These are phyloP conservation scores for Lactuca saligna DNA, from an alignment of 129 eudicot species.

Conservation along the genomic window DNA sequence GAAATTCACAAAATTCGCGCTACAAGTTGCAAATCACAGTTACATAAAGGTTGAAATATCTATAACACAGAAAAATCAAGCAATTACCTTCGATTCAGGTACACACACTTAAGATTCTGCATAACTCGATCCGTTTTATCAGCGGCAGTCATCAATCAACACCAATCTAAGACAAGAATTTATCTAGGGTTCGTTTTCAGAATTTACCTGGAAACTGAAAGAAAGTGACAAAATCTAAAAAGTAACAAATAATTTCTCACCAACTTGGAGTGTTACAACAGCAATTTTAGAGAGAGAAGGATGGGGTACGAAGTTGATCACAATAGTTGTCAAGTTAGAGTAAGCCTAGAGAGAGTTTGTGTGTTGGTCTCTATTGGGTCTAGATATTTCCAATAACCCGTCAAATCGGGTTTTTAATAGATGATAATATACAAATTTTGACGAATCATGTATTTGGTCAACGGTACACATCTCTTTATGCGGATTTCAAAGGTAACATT, in stretches of 20 bases:
- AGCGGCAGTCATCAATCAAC: constrained; percentile 10
- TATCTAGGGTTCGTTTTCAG: constrained; percentile 9
- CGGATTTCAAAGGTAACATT: no score
- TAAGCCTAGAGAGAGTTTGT: not conserved
- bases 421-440: no score
- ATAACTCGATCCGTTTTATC: constrained; percentile 7
- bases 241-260: constrained; percentile 10
- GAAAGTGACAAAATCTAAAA: not conserved
- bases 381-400: not conserved
- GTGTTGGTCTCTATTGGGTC: not conserved
- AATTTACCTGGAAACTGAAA: not conserved
- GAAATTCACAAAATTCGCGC: not conserved
- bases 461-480: no score
- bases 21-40: constrained; percentile 3
- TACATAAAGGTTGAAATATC: not conserved
- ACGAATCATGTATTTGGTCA: no score
- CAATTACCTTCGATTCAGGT: constrained; percentile 2
- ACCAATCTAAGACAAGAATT: not conserved
- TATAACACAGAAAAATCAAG: not conserved
- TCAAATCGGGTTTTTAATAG: no score
- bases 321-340: not conserved
- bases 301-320: constrained; percentile 11
- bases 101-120: not conserved
- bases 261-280: constrained; percentile 1
- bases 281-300: constrained; percentile 7